Base-by-base conservation (phyloP, 306 rosid species). In the Purshia tridentata region DNA sequence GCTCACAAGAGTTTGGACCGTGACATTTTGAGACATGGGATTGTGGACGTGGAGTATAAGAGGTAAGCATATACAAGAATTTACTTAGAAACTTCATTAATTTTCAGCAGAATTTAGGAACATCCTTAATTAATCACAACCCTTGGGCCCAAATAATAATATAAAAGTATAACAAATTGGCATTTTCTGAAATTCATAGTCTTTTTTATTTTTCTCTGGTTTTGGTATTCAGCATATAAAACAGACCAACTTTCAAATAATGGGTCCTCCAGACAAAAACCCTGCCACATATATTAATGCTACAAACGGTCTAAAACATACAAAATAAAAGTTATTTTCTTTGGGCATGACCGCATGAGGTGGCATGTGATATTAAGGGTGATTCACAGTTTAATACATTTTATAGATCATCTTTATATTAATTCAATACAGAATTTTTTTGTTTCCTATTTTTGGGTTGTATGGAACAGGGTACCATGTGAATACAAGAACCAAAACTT, bases 31-130 rank as follows among this genome's bases (percentile, higher is more conserved):
- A 87, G 84, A 44, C 90, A 70, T 62, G 98, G 96, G 58, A 78
- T 86, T 74, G 81, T 84, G 6, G 95, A 91, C 55, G 88, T 94
- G 49, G 96, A 94, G 74, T 87, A 88, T 54, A 88, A 86, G 77
- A 90, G 98, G 99, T 93, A 67, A 58, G 72, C 78, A 35, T 70
- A 23, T 45, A 29, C 35, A 23, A 41, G 6, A 41, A 0, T 6
- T 7, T 18, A n/a, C 10, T 39, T 41, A 11, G 46, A 49, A 68
- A 69, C 12, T 69, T 68, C 13, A 69, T 70, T 8, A 37, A 6
- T 54, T 18, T 29, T 29, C 35, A 29, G 35, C 35, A 1, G 35
- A 29, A 29, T 29, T 29, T 29, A 29, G 35, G 35, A 29, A 29
- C 35, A 29, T 29, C 35, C 2, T 29, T 29, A 14, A 35, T 7